Base-by-base conservation (phyloP, 2,329 filamentous ascomycete species). In the Trichoderma guizhouense region DNA sequence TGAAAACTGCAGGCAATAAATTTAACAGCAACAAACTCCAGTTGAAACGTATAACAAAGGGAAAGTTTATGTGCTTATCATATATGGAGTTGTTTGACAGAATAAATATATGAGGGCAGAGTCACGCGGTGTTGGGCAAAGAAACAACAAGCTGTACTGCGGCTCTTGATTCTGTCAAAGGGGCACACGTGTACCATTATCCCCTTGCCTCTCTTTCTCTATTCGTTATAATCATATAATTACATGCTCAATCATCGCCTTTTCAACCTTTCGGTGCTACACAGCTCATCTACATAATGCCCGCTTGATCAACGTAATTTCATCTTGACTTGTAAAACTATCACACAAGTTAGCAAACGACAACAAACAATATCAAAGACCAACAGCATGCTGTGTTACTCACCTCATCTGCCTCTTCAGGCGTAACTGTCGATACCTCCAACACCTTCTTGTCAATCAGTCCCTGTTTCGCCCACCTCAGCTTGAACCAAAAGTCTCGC, bases 401-500 rank as follows among this genome's bases (percentile, higher is more conserved):
- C 75, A 89, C 88, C 83, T 89, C 86, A 67, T 85, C 87, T n/a
- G 92, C 94, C 76, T 95, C 91, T 58, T 93, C 89, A 66, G 89
- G 86, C 0, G 87, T 88, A 5, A 95, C 89, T 34, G 88, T 84
- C 1, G 92, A 94, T 21, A 85, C 83, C 57, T 92, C 89, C 3
- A 87, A 88, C 76, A 89, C 84, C 62, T 82, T 85, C 67, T 86
- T 84, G 74, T 92, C 90, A 76, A 98, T 90, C 78, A 97, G 83
- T 0, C 94, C 93, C 71, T 97, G 82, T 75, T 85, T 89, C 55
- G 86, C 88, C 72, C 84, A 88, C 75, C 91, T 86, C 28, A 97
- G 83, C 75, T 88, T 85, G 83, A 89, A 92, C 94, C 94, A 98
- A 83, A 98, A 90, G 77, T 97, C 93, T 74, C 87, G 87, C 69